These are phyloP conservation scores for Blastobotrys apis DNA, from an alignment of 1,139 yeast species.

Conservation along the genomic window DNA sequence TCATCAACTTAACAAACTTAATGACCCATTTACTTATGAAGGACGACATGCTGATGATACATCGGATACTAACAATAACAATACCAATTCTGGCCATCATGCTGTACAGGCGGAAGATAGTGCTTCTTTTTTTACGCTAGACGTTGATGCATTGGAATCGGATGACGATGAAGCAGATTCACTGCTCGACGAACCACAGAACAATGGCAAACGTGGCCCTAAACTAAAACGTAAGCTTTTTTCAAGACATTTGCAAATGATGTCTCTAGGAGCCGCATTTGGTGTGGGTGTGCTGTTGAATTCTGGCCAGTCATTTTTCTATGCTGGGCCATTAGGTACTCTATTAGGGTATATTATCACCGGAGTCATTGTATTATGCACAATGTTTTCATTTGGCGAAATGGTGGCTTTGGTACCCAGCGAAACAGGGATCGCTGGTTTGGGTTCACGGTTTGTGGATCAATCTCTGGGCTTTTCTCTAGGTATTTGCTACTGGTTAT, in stretches of 20 bases:
- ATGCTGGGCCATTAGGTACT: slow-evolving; percentile 82
- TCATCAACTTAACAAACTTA: slow-evolving; percentile 27
- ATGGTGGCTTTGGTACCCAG: slow-evolving; percentile 81
- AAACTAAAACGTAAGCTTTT: slow-evolving; percentile 49
- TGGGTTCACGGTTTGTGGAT: slow-evolving; percentile 75
- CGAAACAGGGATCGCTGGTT: slow-evolving; percentile 58
- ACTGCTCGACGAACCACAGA: slow-evolving; percentile 1
- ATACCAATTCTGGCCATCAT: slow-evolving; percentile 6
- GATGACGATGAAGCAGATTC: slow-evolving; percentile 23
- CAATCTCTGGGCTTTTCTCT: slow-evolving; percentile 82
- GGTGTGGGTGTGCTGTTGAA: slow-evolving; percentile 79
- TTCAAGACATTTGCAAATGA: slow-evolving; percentile 72
- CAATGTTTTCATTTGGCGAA: slow-evolving; percentile 76
- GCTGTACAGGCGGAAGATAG: slow-evolving; percentile 16
- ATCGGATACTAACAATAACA: slow-evolving; percentile 14
- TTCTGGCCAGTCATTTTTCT: slow-evolving; percentile 72
- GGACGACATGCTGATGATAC: slow-evolving; percentile 14
- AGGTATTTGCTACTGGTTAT: slow-evolving; percentile 73
- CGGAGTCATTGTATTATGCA: slow-evolving; percentile 62
- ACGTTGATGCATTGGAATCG: slow-evolving; percentile 26
- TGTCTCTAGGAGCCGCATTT: slow-evolving; percentile 76
- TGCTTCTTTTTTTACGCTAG: slow-evolving; percentile 25
- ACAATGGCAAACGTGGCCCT: slow-evolving; percentile 14
- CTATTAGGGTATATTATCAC: slow-evolving; percentile 64
- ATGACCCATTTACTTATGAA: slow-evolving; percentile 25